A percentile compares a stretch with the other conserved stretches of the same genome.
Evolutionary conservation across 1,139 yeast species (phyloP).

Genomic region (Candida tropicalis): DNA sequence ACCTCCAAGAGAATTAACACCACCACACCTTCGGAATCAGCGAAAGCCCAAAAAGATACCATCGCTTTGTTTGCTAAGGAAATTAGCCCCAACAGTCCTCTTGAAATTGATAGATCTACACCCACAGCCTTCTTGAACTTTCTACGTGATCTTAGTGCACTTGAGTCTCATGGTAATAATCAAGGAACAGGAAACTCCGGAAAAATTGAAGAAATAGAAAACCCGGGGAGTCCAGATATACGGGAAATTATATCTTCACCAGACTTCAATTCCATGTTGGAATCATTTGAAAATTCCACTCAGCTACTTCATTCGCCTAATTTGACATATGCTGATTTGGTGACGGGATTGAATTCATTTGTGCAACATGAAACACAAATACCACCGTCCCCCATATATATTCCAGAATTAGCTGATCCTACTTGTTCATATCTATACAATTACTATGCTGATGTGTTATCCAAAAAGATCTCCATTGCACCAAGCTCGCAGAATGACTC

Average conservation of each 20-base stretch:
- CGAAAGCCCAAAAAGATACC: neutral
- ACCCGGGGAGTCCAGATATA: conserved; percentile 6
- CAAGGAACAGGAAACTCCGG: conserved; percentile 1
- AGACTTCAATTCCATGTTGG: conserved; percentile 13
- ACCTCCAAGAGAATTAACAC: too few species aligned
- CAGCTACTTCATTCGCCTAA: conserved; percentile 1
- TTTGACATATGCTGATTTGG: conserved; percentile 18
- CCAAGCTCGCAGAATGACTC: conserved; percentile 55
- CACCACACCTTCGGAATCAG: neutral
- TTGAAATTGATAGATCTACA: conserved; percentile 15
- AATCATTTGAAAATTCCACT: conserved; percentile 13
- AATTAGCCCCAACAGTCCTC: neutral
- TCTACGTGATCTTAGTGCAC: conserved; percentile 22
- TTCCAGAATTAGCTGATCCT: conserved; percentile 23
- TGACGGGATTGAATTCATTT: conserved; percentile 22
- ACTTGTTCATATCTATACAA: conserved; percentile 48
- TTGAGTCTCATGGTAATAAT: conserved; percentile 7
- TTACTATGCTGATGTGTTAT: conserved; percentile 64
- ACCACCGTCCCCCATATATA: conserved; percentile 17
- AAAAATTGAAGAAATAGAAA: conserved; percentile 12
- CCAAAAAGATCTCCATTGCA: conserved; percentile 63
- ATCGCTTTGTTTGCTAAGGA: neutral
- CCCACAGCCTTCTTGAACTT: conserved; percentile 25
- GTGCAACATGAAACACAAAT: conserved; percentile 21
- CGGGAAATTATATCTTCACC: conserved; percentile 14